Percentiles rank a stretch among this genome's conserved stretches.
These are phyloP conservation scores for Malus asiatica DNA, from an alignment of 306 rosid species.

Conservation along the genomic window DNA sequence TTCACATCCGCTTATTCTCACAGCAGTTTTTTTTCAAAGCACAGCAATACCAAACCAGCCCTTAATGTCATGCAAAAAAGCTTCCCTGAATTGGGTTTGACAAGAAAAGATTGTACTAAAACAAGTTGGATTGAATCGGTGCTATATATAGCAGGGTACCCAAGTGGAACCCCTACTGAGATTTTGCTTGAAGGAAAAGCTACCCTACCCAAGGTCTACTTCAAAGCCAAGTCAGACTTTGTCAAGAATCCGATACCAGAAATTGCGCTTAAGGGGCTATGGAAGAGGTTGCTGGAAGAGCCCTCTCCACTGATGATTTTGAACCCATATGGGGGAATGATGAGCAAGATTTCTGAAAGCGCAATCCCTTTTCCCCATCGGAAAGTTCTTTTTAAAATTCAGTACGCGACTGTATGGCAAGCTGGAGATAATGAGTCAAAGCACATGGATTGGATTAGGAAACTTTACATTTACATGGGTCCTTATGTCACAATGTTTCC, in stretches of 20 bases:
- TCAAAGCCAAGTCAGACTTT: slow-evolving; percentile 84
- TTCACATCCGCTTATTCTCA: no score
- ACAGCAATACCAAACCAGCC: no score
- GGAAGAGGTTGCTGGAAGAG: slow-evolving; percentile 55
- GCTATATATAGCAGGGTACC: slow-evolving; percentile 57
- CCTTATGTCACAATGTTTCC: slow-evolving; percentile 62
- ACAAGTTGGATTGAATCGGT: slow-evolving; percentile 71
- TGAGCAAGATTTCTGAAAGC: slow-evolving; percentile 52
- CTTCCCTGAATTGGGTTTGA: slow-evolving; percentile 68
- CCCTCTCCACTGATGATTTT: slow-evolving; percentile 47
- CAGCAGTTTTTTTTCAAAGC: no score
- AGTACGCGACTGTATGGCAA: slow-evolving; percentile 47
- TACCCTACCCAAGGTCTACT: slow-evolving; percentile 44
- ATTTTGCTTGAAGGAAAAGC: slow-evolving; percentile 62
- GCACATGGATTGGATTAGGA: slow-evolving; percentile 66
- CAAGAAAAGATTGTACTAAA: slow-evolving; percentile 45
- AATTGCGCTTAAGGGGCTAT: slow-evolving; percentile 42
- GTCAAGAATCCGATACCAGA: slow-evolving; percentile 55
- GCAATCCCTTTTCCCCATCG: slow-evolving; percentile 71
- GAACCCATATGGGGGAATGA: slow-evolving; percentile 76
- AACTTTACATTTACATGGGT: slow-evolving; percentile 59
- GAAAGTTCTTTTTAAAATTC: slow-evolving; percentile 54
- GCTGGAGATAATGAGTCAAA: slow-evolving; percentile 21
- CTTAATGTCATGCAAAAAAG: slow-evolving; percentile 28
- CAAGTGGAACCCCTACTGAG: slow-evolving; percentile 50